A percentile compares a stretch with the other conserved stretches of the same genome.
These are phyloP conservation scores for Puccinia coronata DNA, from an alignment of 1,284 basidiomycete genomes.

Conservation along the genomic window DNA sequence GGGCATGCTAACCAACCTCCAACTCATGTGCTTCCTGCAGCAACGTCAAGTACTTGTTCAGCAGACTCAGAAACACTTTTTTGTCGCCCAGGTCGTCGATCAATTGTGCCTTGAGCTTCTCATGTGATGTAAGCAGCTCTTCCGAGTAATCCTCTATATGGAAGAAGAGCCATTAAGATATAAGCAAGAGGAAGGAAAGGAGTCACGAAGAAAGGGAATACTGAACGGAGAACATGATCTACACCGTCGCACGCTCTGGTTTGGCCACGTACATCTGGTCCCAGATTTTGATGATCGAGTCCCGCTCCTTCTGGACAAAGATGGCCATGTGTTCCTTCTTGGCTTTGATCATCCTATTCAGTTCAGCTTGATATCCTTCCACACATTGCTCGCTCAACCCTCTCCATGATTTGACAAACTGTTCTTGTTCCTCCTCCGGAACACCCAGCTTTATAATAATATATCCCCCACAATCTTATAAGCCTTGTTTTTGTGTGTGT, in stretches of 20 bases:
- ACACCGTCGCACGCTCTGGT: conserved; percentile 77
- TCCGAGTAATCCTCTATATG: conserved; percentile 80
- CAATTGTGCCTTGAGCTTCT: conserved; percentile 78
- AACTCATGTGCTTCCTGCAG: conserved; percentile 86
- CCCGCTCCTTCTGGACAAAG: conserved; percentile 79
- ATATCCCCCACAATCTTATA: too few relatives aligned
- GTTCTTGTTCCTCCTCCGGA: conserved; percentile 71
- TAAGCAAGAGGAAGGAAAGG: not conserved
- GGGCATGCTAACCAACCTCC: conserved; percentile 60
- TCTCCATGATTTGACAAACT: conserved; percentile 73
- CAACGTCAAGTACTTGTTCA: conserved; percentile 88
- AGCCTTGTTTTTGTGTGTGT: too few relatives aligned
- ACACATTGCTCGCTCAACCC: conserved; percentile 65
- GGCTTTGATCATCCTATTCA: conserved; percentile 83
- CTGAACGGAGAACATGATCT: conserved; percentile 76
- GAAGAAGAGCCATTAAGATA: conserved; percentile 8
- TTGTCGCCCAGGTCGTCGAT: conserved; percentile 78
- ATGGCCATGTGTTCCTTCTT: conserved; percentile 82
- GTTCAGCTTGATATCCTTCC: conserved; percentile 74
- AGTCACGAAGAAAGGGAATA: conserved; percentile 46
- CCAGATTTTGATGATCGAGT: conserved; percentile 80
- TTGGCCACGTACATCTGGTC: conserved; percentile 81
- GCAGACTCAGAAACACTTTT: conserved; percentile 71
- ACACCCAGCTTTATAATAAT: conserved; percentile 76
- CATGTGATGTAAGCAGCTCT: conserved; percentile 81